Base-by-base conservation (phyloP, 352 stramenopile species). In the Thraustochytrium striatum region DNA sequence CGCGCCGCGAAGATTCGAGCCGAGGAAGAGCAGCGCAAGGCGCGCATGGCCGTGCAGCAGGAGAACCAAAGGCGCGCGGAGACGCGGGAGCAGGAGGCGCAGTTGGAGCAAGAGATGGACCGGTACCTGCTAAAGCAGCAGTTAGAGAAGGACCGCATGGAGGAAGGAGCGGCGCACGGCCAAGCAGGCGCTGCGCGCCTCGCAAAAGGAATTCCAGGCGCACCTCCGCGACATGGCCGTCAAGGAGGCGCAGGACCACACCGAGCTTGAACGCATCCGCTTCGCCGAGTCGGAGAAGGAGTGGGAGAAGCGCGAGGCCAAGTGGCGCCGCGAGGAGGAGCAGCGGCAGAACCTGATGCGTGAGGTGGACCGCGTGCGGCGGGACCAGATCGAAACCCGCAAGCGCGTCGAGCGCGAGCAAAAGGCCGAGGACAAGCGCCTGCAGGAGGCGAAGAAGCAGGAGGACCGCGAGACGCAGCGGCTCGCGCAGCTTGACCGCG, bases 171-270 rank as follows among this genome's bases (percentile, higher is more conserved):
- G 8, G 16, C n/a, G 61, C 11, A 62, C 62, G 9, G 73, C 61
- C 32, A 58, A 58, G 50, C 38, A 53, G 39, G 59, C 43, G 0
- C 5, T 33, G 35, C 41, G 73, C 61, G 35, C n/a, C 11, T 62
- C 28, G 0, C 13, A 39, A 5, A 28, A 33, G 25, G 69, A 58
- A 16, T 73, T 69, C 35, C 41, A 55, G 19, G 61, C 33, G 1
- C 33, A 81, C 28, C 36, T 82, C 19, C 61, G 69, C 35, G 38
- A 79, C n/a, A 82, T 82, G 9, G 61, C 61, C 50, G 52, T 79
- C 30, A 7, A 36, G 11, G 59, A 78, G 39, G 59, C 36, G 3
- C 38, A 38, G 19, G 73, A 72, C 39, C 36, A 69, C 30, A 43
- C 16, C 30, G 73, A 73, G 38, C 32, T 53, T 2, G 36, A 81